Evolutionary conservation across 768 basidiomycete genomes (phyloP).

Genomic region (Lanmaoa rubissima): DNA sequence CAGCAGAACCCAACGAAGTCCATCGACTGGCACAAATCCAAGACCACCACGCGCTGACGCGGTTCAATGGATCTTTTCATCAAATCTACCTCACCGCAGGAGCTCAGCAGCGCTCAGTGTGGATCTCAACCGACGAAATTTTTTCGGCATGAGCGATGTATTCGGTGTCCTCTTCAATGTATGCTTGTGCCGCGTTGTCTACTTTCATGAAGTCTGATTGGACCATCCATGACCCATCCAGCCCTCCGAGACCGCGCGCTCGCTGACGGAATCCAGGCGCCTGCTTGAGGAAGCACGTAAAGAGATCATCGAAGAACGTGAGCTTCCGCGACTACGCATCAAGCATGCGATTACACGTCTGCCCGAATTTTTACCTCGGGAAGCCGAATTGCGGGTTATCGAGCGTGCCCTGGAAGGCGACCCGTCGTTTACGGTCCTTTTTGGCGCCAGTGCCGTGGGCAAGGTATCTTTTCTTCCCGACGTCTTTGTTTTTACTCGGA

Average conservation of each 20-base stretch:
- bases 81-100: conserved; percentile 62
- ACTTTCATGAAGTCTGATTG: conserved; percentile 7
- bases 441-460: conserved; percentile 78
- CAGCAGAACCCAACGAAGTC: conserved; percentile 25
- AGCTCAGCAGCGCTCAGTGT: conserved; percentile 57
- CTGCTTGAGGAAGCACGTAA: conserved; percentile 75
- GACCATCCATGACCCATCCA: conserved; percentile 29
- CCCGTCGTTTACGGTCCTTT: conserved; percentile 77
- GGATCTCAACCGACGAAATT: conserved; percentile 64
- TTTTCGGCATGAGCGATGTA: conserved; percentile 81
- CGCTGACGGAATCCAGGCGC: conserved; percentile 72
- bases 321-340: conserved; percentile 61
- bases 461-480: conserved; percentile 48
- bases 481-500: neutral
- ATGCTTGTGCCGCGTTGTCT: conserved; percentile 27
- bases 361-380: conserved; percentile 71
- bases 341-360: conserved; percentile 79
- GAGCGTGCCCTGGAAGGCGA: conserved; percentile 64
- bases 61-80: conserved; percentile 74
- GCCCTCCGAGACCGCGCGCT: conserved; percentile 79
- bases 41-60: conserved; percentile 38
- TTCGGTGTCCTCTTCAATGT: conserved; percentile 74
- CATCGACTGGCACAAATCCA: conserved; percentile 23
- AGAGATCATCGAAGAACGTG: conserved; percentile 68
- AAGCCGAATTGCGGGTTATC: conserved; percentile 61